A percentile compares a stretch with the other conserved stretches of the same genome.
These are phyloP conservation scores for Cornus florida DNA, from an alignment of 148 eudicot species.

Conservation along the genomic window DNA sequence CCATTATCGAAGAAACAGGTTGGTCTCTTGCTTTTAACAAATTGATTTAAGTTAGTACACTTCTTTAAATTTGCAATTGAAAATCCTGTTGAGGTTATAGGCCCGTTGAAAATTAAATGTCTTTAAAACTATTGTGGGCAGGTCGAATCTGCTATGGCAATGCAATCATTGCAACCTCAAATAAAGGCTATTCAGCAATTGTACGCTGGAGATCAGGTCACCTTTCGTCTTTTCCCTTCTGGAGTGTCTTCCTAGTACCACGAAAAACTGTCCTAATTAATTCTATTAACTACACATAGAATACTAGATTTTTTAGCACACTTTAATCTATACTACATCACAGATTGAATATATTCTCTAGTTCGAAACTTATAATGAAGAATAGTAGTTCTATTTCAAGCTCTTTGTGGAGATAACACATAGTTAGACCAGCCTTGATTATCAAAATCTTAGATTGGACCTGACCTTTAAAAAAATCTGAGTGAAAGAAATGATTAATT, in stretches of 20 bases:
- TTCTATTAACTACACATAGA: not conserved
- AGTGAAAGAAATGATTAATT: not conserved
- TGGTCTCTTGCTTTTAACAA: conserved; percentile 8
- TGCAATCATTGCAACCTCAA: conserved; percentile 94
- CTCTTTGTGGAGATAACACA: not conserved
- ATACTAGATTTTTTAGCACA: too few species aligned
- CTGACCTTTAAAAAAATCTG: not conserved
- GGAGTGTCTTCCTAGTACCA: not conserved
- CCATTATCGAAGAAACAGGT: conserved; percentile 78
- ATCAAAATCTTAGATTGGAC: not conserved
- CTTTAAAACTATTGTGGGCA: conserved; percentile 20
- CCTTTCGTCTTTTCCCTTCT: conserved; percentile 6
- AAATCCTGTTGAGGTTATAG: not conserved
- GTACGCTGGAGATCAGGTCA: conserved; percentile 97
- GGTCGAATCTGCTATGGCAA: conserved; percentile 95
- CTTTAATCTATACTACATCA: not conserved
- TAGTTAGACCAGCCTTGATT: not conserved
- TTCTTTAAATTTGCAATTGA: not conserved
- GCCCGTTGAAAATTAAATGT: not conserved
- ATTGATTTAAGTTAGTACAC: not conserved
- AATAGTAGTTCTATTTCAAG: not conserved
- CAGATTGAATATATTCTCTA: not conserved
- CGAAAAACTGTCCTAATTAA: not conserved
- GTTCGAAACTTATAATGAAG: not conserved
- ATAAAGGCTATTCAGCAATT: conserved; percentile 92